phyloP scores from a whole-genome alignment of 768 basidiomycete genomes.

The Tricholoma saponaceum region DNA sequence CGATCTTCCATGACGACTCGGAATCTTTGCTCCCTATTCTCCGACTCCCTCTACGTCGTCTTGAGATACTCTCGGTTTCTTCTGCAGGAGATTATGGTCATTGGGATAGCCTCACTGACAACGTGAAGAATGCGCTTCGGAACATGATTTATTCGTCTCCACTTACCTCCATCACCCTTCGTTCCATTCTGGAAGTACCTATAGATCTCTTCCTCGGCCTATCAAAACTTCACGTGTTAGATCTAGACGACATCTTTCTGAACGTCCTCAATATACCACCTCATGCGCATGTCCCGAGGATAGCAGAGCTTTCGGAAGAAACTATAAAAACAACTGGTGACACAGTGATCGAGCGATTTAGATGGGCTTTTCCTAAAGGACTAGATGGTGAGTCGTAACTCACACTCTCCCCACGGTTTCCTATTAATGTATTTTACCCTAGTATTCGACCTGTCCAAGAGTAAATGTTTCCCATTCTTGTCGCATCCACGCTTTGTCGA shows the following conservation, averaged over 20 bases:
- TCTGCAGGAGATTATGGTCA: background rate
- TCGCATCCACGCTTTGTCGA: background rate
- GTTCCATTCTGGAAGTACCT: background rate
- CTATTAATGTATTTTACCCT: background rate
- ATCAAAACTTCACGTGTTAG: background rate
- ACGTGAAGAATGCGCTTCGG: background rate
- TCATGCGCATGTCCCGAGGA: no score
- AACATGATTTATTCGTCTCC: background rate
- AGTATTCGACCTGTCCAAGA: background rate
- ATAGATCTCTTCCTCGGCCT: background rate
- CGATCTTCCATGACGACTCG: background rate
- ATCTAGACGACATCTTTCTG: background rate
- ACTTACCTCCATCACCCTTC: background rate
- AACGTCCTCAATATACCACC: background rate
- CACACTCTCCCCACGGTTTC: background rate
- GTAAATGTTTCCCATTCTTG: background rate
- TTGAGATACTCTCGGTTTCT: background rate
- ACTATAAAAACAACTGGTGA: no score
- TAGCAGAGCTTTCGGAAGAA: no score
- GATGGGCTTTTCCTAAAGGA: no score
- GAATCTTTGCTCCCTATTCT: background rate
- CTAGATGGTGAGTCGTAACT: background rate
- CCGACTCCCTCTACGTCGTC: background rate
- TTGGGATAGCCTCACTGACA: background rate
- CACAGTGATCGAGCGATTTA: no score